Base-by-base conservation (phyloP, 2,329 filamentous ascomycete species). In the Paecilomyces formosus region DNA sequence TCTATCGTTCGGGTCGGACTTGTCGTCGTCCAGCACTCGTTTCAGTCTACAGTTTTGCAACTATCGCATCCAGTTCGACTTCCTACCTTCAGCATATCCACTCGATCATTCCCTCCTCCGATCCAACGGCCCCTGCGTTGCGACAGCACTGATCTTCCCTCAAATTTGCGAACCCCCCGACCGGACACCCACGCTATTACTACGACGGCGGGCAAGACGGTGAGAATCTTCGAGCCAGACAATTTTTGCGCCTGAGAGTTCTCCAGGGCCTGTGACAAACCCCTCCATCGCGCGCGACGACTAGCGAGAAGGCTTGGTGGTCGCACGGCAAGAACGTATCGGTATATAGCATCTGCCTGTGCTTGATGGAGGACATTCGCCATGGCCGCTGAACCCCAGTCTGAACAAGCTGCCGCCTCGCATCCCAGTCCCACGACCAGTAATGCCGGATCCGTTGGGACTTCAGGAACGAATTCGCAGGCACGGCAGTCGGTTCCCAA, bases 401-500 rank as follows among this genome's bases (percentile, higher is more conserved):
- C 21, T 52, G 50, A 52, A 52, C 50, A 52, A 52, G 3, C 50
- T 11, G 18, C 50, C 50, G 50, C 24, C 50, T 13, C 50, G 7
- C 22, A 52, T 7, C 50, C 50, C 50, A 52, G 50, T 52, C 50
- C 50, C 15, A 21, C 50, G 21, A 13, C 50, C 50, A 52, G 50
- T 52, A 52, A 21, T 15, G 26, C 22, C 12, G 50, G 50, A 24
- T 52, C 50, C 3, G 50, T 22, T 15, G 50, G 50, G 12, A 52
- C 50, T 28, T 18, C 50, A 13, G 50, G 22, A 21, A 28, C 26
- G 7, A 15, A 18, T 52, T 28, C 50, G 50, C 50, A 28, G 22
- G 21, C 21, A 12, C 49, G 9, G 18, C 22, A 21, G 26, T 58
- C 56, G 6, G 54, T 55, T 30, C 57, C 59, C 21, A 62, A 61